A percentile compares a stretch with the other conserved stretches of the same genome.
Conservation (phyloP, 371 early-diverging fungal species). For the Batrachochytrium dendrobatidis region DNA sequence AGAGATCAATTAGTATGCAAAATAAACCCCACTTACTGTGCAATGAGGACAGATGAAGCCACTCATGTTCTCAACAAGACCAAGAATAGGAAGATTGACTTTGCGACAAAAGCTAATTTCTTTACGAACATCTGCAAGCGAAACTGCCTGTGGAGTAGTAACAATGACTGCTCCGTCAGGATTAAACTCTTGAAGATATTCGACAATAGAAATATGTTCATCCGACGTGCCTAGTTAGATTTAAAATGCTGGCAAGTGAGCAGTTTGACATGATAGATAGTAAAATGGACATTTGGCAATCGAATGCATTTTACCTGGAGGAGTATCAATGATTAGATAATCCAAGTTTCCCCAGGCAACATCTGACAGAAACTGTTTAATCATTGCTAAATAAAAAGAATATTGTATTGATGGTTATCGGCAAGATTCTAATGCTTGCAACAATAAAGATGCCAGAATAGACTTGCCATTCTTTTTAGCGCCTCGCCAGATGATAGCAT, state of each 20-base stretch:
- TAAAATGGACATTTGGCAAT: background rate
- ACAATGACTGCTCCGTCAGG: conserved; percentile 51
- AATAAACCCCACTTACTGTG: conserved; percentile 11
- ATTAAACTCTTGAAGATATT: conserved; percentile 29
- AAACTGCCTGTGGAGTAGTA: conserved; percentile 61
- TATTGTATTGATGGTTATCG: conserved; percentile 1
- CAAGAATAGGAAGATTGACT: conserved; percentile 43
- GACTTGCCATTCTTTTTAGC: conserved; percentile 52
- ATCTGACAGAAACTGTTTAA: conserved; percentile 55
- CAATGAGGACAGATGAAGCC: conserved; percentile 54
- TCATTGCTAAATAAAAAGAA: conserved; percentile 31
- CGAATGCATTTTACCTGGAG: conserved; percentile 35
- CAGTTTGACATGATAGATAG: background rate
- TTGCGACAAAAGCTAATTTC: conserved; percentile 50
- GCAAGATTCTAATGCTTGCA: background rate
- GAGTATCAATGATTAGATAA: conserved; percentile 63
- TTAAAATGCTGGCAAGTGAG: background rate
- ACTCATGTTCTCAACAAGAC: conserved; percentile 68
- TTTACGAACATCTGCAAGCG: conserved; percentile 46
- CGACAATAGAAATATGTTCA: conserved; percentile 53
- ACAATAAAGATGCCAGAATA: background rate
- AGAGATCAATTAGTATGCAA: background rate
- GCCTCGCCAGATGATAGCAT: conserved; percentile 64
- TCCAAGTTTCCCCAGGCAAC: conserved; percentile 50
- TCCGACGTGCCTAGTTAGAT: conserved; percentile 49